Base-by-base conservation (phyloP, 495 filamentous ascomycete species). In the Aspergillus wentii region DNA sequence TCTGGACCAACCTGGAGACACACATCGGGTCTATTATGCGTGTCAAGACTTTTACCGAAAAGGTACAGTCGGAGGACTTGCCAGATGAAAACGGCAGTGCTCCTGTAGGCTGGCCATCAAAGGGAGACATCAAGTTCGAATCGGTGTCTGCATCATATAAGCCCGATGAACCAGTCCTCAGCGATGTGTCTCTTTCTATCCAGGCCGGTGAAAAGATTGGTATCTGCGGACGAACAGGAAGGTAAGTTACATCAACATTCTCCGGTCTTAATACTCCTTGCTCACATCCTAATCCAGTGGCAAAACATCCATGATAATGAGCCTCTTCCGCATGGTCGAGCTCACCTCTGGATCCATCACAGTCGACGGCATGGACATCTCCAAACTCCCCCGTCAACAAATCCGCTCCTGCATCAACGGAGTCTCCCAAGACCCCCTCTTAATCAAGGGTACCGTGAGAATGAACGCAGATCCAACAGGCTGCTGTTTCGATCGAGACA, bases 1-100 rank as follows among this genome's bases (percentile, higher is more conserved):
- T 35, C 59, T 88, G 38, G 76, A 79, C 72, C 0, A 39, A 52
- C 16, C 44, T 79, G 5, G 76, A 80, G 33, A 69, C 68, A 1
- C 75, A 64, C 0, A 57, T 79, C 7, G 76, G 74, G 0, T 71
- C 74, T 0, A 51, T 79, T 3, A 49, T 68, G 1, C 53, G 73
- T 5, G 43, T 79, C 1, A 52, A 55, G 35, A 35, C 22, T 1
- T 74, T 73, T 40, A 54, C 49, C 5, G 17, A 38, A n/a, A 45
- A 51, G 13, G 68, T 63, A 0, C 52, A 50, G 1, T 43, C 41
- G 8, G 61, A 68, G 33, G 39, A 54, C n/a, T 34, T 25, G 22
- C 6, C 5, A 6, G 5, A 11, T 11, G 22, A 25, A 11, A 25
- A 5, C 5, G 22, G 11, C 6, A 9, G 28, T 5, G n/a, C n/a